phyloP scores from a whole-genome alignment of 345 rosid species.

The Syzygium aromaticum region DNA sequence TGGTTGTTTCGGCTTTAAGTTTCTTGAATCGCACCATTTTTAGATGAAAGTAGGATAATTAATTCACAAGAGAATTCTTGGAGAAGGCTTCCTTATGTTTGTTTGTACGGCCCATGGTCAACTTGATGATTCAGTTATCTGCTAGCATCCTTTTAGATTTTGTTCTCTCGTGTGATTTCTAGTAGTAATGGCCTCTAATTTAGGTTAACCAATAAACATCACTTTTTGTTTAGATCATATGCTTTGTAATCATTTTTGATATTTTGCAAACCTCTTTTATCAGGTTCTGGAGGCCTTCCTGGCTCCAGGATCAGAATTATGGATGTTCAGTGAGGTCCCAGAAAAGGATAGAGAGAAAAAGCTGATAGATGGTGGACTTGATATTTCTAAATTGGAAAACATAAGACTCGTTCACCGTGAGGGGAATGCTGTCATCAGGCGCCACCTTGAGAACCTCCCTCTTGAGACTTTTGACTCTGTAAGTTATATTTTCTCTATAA shows the following conservation, averaged over 20 bases:
- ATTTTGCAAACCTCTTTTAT: not conserved
- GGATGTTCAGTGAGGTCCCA: constrained; percentile 93
- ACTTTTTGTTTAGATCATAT: not conserved
- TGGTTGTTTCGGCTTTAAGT: not conserved
- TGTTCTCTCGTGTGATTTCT: not conserved
- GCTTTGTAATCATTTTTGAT: not conserved
- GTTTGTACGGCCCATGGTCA: not conserved
- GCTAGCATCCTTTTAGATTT: not conserved
- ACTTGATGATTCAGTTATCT: not conserved
- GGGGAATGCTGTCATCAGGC: constrained; percentile 80
- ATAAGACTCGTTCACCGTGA: constrained; percentile 72
- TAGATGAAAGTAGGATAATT: not conserved
- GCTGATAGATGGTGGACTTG: constrained; percentile 71
- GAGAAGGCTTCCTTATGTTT: not conserved
- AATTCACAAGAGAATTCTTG: not conserved
- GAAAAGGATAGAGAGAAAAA: constrained; percentile 77
- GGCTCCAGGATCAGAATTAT: constrained; percentile 85
- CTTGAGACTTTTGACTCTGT: constrained; percentile 94
- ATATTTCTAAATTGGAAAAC: constrained; percentile 42
- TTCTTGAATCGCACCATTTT: not conserved
- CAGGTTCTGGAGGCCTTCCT: constrained; percentile 88
- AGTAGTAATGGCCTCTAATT: not conserved
- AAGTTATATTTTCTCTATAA: constrained; percentile 23
- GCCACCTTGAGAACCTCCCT: constrained; percentile 81
- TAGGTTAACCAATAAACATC: not conserved